Base-by-base conservation (phyloP, 495 filamentous ascomycete genomes). In the Stereocaulon alpinum region DNA sequence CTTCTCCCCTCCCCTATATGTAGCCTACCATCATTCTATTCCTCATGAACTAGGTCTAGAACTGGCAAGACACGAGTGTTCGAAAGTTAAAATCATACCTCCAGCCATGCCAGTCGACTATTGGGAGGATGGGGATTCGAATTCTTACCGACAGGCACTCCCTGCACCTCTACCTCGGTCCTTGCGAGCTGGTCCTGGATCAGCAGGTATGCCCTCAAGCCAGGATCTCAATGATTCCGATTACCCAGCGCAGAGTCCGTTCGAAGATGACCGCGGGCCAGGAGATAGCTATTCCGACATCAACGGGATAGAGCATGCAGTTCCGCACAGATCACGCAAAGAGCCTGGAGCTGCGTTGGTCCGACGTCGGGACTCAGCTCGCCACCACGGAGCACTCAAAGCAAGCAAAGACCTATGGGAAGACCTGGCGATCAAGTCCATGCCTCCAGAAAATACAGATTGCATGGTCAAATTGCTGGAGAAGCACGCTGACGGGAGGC, bases 371-470 rank as follows among this genome's bases (percentile, higher is more conserved):
- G 42, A 43, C 55, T 17, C 43, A 7, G 60, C 64, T 42, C 62
- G 64, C 18, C 37, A 55, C 34, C 43, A 53, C 24, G 62, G 64
- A 17, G 58, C 49, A 10, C 32, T 52, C 12, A 49, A 48, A 32
- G 47, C 51, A 27, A 60, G 50, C 22, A 60, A 60, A n/a, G 41
- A 49, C 3, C 32, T 56, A 15, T 57, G 41, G 51, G 57, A 55
- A 40, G 64, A 64, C 41, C 45, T 61, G 18, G 45, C 62, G 6
- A 62, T 65, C 20, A 61, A 66, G 32, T 40, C 49, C 30, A 22
- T 56, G 15, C 44, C 64, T 12, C 49, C 53, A 27, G 64, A 66
- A 32, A 55, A 62, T 4, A 40, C 18, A 2, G 63, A 65, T n/a
- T 40, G 45, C 20, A 60, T 65, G 55, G 32, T 67, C 2, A 62